These are phyloP conservation scores for Trifolium repens DNA, from an alignment of 306 rosid species.

Conservation along the genomic window DNA sequence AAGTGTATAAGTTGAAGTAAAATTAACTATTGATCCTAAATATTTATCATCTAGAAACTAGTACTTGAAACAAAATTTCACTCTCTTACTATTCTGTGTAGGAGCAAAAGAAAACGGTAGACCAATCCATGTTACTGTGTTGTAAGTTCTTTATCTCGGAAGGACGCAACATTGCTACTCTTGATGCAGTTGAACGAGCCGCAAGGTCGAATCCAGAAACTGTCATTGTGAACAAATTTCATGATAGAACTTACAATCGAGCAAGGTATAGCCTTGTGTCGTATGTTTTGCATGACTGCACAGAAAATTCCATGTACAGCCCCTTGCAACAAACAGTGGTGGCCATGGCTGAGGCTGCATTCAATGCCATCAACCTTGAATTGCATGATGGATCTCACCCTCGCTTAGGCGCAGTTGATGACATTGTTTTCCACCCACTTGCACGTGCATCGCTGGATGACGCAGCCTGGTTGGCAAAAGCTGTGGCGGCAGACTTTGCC, in stretches of 20 bases:
- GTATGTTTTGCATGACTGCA: constrained; percentile 64
- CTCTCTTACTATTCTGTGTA: neutral
- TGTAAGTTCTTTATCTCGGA: constrained; percentile 79
- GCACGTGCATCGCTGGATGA: constrained; percentile 66
- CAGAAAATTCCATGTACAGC: constrained; percentile 68
- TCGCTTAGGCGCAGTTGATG: constrained; percentile 77
- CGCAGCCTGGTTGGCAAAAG: constrained; percentile 86
- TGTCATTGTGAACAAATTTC: constrained; percentile 62
- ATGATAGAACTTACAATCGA: constrained; percentile 73
- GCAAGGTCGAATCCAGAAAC: constrained; percentile 64
- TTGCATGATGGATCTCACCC: constrained; percentile 83
- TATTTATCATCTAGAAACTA: constrained; percentile 6
- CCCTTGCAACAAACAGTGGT: constrained; percentile 74
- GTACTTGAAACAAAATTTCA: neutral
- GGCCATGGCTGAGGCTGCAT: constrained; percentile 81
- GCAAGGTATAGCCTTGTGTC: constrained; percentile 72
- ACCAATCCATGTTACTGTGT: constrained; percentile 65
- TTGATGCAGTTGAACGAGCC: constrained; percentile 71
- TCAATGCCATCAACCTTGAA: constrained; percentile 64
- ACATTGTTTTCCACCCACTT: constrained; percentile 85
- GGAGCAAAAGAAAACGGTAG: constrained; percentile 65
- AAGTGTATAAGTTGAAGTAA: no score
- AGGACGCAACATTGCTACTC: constrained; percentile 58
- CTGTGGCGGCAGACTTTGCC: constrained; percentile 72
- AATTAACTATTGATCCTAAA: no score